Conservation (phyloP, 805 yeast species). For the Cyberlindnera americana region DNA sequence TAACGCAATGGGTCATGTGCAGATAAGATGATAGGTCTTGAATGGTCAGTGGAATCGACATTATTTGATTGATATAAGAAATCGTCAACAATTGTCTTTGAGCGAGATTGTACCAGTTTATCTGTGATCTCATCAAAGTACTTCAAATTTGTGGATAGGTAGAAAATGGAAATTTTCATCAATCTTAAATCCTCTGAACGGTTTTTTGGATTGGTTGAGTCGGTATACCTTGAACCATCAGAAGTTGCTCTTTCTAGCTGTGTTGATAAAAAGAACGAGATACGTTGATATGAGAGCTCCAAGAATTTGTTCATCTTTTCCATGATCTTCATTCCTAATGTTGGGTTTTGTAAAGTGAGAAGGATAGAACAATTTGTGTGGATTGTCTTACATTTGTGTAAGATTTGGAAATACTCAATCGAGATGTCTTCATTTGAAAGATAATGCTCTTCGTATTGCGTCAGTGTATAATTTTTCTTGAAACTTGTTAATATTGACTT, state of each 20-base stretch:
- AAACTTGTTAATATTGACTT: slow-evolving; percentile 50
- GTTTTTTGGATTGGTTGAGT: slow-evolving; percentile 1
- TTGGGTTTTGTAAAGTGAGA: slow-evolving; percentile 64
- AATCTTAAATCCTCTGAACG: slow-evolving; percentile 19
- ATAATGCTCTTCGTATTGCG: slow-evolving; percentile 66
- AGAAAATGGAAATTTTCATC: slow-evolving; percentile 33
- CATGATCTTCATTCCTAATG: slow-evolving; percentile 64
- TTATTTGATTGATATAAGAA: slow-evolving; percentile 53
- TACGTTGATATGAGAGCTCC: slow-evolving; percentile 49
- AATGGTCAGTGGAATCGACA: slow-evolving; percentile 23
- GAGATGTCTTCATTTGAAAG: slow-evolving; percentile 41
- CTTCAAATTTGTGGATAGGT: slow-evolving; percentile 40
- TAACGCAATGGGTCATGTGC: slow-evolving; percentile 81
- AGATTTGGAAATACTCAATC: slow-evolving; percentile 54
- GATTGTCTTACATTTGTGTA: slow-evolving; percentile 60
- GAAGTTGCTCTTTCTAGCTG: slow-evolving; percentile 24
- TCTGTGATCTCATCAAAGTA: slow-evolving; percentile 57
- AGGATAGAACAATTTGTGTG: slow-evolving; percentile 66
- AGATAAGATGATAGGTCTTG: slow-evolving; percentile 54
- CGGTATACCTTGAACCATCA: slow-evolving; percentile 16
- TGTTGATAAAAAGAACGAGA: slow-evolving; percentile 40
- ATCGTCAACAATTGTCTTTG: slow-evolving; percentile 60
- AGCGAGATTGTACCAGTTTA: slow-evolving; percentile 66
- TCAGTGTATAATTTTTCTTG: slow-evolving; percentile 60
- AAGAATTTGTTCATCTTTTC: slow-evolving; percentile 49